These are phyloP conservation scores for Cystofilobasidium capitatum DNA, from an alignment of 768 basidiomycete species.

Conservation along the genomic window DNA sequence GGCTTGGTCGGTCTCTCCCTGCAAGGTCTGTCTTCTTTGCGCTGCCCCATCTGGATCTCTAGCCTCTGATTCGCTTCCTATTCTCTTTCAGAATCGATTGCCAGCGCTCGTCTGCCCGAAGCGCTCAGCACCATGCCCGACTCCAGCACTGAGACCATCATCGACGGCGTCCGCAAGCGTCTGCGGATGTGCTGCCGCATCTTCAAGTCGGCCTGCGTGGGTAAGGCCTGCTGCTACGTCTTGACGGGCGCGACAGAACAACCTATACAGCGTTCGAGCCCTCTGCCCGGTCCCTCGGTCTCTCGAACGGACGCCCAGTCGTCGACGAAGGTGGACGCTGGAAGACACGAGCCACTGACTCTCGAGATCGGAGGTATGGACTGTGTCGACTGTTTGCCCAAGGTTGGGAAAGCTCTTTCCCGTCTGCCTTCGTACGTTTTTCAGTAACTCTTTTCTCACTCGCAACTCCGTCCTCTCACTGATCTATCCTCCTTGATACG, in stretches of 20 bases:
- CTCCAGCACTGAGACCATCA: not conserved
- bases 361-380: slow-evolving; percentile 15
- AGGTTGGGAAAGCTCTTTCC: not conserved
- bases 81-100: no score
- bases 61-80: not conserved
- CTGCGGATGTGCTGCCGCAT: slow-evolving; percentile 4
- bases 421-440: slow-evolving; percentile 5
- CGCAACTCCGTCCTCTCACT: no score
- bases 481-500: no score
- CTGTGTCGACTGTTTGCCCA: not conserved
- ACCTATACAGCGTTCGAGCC: not conserved
- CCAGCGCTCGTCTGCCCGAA: no score
- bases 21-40: not conserved
- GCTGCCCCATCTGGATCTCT: not conserved
- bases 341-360: not conserved
- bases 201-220: not conserved
- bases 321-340: not conserved
- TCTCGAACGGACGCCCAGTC: not conserved
- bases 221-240: not conserved
- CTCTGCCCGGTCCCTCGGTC: not conserved
- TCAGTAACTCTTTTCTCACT: no score
- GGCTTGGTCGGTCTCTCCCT: not conserved
- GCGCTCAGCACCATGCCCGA: not conserved
- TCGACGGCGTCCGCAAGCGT: not conserved
- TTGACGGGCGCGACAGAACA: no score